Conservation (phyloP, 257 asterid species). For the Solanum sitiens region DNA sequence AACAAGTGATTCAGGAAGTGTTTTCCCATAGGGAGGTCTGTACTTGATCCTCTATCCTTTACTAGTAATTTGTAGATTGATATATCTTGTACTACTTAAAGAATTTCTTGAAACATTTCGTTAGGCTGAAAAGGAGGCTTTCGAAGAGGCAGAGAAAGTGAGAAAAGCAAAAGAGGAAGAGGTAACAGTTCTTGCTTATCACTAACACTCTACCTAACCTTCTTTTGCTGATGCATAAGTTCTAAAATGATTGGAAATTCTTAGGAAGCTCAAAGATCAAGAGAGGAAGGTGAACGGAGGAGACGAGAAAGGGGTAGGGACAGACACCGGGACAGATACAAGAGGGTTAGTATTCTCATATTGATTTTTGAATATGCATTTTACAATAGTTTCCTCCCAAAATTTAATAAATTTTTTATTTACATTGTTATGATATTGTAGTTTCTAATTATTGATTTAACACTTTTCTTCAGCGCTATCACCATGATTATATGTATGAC, state of each 20-base stretch:
- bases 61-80: neutral
- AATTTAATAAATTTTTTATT: neutral
- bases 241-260: neutral
- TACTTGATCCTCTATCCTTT: neutral
- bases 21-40: conserved; percentile 8
- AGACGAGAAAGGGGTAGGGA: conserved; percentile 3
- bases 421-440: neutral
- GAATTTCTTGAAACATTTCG: conserved; percentile 4
- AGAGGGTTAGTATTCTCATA: neutral
- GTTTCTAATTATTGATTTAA: neutral
- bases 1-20: conserved; percentile 5
- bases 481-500: conserved; percentile 1
- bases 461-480: conserved; percentile 3
- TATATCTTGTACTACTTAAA: conserved; percentile 1
- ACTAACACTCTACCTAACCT: neutral
- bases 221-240: neutral
- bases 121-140: conserved; percentile 31
- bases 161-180: conserved; percentile 10
- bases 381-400: neutral
- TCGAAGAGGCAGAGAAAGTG: conserved; percentile 17
- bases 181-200: conserved; percentile 9
- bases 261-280: conserved; percentile 8
- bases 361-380: neutral
- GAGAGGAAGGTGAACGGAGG: conserved; percentile 15
- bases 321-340: neutral